These are phyloP conservation scores for Flammula alnicola DNA, from an alignment of 1,284 basidiomycete genomes.

Conservation along the genomic window DNA sequence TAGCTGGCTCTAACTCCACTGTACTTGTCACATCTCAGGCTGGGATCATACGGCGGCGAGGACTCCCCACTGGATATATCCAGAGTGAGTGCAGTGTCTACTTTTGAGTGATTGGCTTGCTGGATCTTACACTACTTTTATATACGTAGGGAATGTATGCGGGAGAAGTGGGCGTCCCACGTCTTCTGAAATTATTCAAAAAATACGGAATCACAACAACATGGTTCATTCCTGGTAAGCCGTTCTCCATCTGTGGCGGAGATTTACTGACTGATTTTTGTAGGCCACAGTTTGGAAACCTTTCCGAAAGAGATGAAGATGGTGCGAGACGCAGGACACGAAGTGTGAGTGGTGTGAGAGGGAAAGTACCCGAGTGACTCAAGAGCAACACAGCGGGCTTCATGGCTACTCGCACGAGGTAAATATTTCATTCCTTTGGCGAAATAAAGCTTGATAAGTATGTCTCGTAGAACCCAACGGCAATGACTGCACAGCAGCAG, in stretches of 20 bases:
- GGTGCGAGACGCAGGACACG: conserved; percentile 72
- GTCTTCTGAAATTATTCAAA: conserved; percentile 73
- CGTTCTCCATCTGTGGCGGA: too few species aligned
- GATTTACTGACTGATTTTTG: neutral
- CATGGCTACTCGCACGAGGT: conserved; percentile 80
- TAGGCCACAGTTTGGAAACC: conserved; percentile 72
- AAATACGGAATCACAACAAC: conserved; percentile 69
- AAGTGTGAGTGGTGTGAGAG: conserved; percentile 59
- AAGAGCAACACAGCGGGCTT: conserved; percentile 54
- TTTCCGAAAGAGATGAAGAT: conserved; percentile 69
- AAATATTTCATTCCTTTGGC: too few species aligned
- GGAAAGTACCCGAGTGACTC: too few species aligned
- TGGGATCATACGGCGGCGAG: too few species aligned
- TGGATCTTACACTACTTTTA: too few species aligned
- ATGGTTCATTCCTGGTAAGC: conserved; percentile 74
- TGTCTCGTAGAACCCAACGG: conserved; percentile 65
- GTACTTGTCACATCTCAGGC: too few species aligned
- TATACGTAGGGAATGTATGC: conserved; percentile 69
- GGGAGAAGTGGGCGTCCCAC: conserved; percentile 72
- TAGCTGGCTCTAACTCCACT: too few species aligned
- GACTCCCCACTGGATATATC: too few species aligned
- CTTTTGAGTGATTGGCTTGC: too few species aligned
- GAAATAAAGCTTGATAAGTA: too few species aligned
- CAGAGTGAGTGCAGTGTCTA: too few species aligned
- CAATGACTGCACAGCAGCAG: conserved; percentile 71